Base-by-base conservation (phyloP, 1,284 basidiomycete species). In the Ustilago hordei region DNA sequence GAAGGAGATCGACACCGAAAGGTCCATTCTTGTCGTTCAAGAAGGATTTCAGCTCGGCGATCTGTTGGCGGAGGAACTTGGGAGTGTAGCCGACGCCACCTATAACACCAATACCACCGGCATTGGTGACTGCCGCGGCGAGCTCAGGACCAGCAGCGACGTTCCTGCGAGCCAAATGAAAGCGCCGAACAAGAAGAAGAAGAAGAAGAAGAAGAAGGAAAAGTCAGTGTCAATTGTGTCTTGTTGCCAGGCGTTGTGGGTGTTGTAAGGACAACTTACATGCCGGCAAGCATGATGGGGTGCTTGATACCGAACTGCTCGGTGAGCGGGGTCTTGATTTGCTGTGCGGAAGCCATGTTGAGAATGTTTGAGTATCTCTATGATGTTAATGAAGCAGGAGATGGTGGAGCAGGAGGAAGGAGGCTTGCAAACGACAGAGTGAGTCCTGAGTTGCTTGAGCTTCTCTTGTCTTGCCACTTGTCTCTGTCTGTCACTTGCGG, bases 261-360 rank as follows among this genome's bases (percentile, higher is more conserved):
- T 43, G 23, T 3, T 28, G 23, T 28, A 5, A 23, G 7, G n/a
- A 36, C 3, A 19, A 76, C 71, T 64, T 55, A 74, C 75, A 78
- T 73, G 65, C 93, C 93, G 64, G 95, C 94, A 34, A 96, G 91
- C 71, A 95, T 87, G 79, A 96, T 90, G 54, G 94, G 94, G 85
- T 96, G 94, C 86, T 92, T 90, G 87, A 95, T 91, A 66, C 91
- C 91, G 87, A 96, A 75, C 39, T 52, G 61, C 64, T 74, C 69
- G 45, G 81, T 83, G 53, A 83, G 74, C 32, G 67, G 70, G 11
- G 79, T 80, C 65, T 71, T 76, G 75, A 80, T 80, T 60, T 74
- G 65, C 59, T 79, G 77, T 34, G 77, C 39, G 36, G 73, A 79
- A 41, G 79, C 65, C 79, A 81, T 81, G 31, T 15, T 76, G 35